A percentile compares a stretch with the other conserved stretches of the same genome.
These are phyloP conservation scores for Penicillium canariense DNA, from an alignment of 495 filamentous ascomycete genomes.

Conservation along the genomic window DNA sequence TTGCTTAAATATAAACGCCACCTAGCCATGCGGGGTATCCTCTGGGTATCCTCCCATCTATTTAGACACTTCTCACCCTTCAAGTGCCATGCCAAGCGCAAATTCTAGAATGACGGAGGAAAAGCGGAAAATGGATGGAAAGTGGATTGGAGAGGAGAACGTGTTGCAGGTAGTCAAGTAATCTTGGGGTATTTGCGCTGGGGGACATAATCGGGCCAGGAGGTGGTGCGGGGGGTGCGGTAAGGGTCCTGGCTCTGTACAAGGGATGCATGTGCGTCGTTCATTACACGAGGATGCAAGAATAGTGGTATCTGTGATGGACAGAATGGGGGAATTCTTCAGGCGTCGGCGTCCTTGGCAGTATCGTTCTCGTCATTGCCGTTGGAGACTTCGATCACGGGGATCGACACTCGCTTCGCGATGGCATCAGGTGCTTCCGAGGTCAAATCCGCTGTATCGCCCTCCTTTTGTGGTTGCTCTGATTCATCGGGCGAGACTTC, in stretches of 20 bases:
- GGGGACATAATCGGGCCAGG: not conserved
- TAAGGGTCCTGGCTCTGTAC: not conserved
- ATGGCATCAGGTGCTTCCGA: not conserved
- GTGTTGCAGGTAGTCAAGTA: not conserved
- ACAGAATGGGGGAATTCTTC: not conserved
- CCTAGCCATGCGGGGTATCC: no score
- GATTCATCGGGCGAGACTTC: constrained; percentile 8
- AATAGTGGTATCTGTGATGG: not conserved
- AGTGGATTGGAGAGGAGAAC: not conserved
- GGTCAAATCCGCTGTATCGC: not conserved
- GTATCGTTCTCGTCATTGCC: constrained; percentile 12
- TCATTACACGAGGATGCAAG: not conserved
- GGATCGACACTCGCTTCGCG: constrained; percentile 17
- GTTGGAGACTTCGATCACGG: constrained; percentile 24
- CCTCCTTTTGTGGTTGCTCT: not conserved
- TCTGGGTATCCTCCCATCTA: no score
- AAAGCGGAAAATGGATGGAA: not conserved
- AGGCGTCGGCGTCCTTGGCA: constrained; percentile 3
- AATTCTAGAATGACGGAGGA: not conserved
- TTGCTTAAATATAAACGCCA: no score
- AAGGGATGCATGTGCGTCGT: not conserved
- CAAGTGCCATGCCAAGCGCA: not conserved
- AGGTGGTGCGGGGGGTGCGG: no score
- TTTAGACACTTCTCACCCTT: no score
- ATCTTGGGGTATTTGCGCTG: not conserved